Evolutionary conservation across 345 rosid genomes (phyloP).

Genomic region (Turritis glabra): DNA sequence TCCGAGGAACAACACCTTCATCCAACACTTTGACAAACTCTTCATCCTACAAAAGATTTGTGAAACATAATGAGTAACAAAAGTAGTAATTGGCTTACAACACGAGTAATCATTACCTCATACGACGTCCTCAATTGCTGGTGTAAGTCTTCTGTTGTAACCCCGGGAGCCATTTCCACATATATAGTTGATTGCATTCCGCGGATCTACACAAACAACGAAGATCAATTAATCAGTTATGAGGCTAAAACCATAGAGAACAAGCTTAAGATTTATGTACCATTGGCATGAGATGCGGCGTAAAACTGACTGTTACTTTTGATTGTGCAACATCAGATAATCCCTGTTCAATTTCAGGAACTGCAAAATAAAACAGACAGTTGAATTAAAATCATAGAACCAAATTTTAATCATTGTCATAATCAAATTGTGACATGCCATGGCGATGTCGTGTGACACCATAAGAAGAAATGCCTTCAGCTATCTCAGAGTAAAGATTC

Average conservation of each 20-base stretch:
- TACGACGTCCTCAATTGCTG: conserved; percentile 54
- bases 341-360: conserved; percentile 98
- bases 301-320: conserved; percentile 85
- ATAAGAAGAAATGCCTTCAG: conserved; percentile 91
- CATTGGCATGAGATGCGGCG: conserved; percentile 99
- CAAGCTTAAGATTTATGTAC: conserved; percentile 41
- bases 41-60: conserved; percentile 55
- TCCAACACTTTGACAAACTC: conserved; percentile 77
- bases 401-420: background rate
- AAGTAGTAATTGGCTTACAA: background rate
- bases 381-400: conserved; percentile 11
- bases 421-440: conserved; percentile 44
- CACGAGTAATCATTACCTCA: conserved; percentile 51
- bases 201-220: conserved; percentile 56
- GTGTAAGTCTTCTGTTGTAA: conserved; percentile 58
- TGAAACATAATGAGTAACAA: background rate
- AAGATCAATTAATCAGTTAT: background rate
- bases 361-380: conserved; percentile 46
- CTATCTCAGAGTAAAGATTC: conserved; percentile 76
- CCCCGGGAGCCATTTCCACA: conserved; percentile 80
- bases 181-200: conserved; percentile 97
- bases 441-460: conserved; percentile 94
- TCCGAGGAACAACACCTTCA: conserved; percentile 76
- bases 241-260: conserved; percentile 15
- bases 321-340: conserved; percentile 69